Base-by-base conservation (phyloP, 2,329 filamentous ascomycete genomes). In the Aspergillus sp. region DNA sequence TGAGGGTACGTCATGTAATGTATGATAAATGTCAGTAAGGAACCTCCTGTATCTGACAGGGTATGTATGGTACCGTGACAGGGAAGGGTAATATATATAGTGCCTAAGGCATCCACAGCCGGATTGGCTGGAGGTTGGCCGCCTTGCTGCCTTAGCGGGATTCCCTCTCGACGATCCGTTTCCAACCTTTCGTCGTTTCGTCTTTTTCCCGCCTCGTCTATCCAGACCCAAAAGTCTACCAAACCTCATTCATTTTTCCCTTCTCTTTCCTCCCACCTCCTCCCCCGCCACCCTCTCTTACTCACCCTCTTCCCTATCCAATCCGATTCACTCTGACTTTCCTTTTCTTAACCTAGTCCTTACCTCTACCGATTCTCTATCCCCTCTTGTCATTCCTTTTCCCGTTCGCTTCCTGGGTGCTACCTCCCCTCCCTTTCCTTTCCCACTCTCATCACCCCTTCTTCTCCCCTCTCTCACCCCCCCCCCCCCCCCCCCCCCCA, bases 141-240 rank as follows among this genome's bases (percentile, higher is more conserved):
- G 62, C 62, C 62, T 65, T 57, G 53, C 58, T 59, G 60, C 59
- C 63, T 65, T 58, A 55, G 38, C 50, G 53, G 64, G 32, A 36
- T 61, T 58, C 52, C 45, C 15, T 56, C 56, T 52, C 65, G 63
- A 65, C 56, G 61, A 64, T 67, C 65, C 60, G 57, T 65, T 64
- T 57, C 62, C 64, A 61, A 57, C 58, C 25, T 64, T 65, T 63
- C 53, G 57, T 60, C 53, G 57, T 60, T 59, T 62, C 52, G 50
- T 57, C 59, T 60, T 62, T 63, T 66, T 65, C 62, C 64, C 61
- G 60, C 59, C 60, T 60, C 60, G 59, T 63, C 60, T 59, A 62
- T 63, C 65, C 59, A 66, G 59, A 61, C 61, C 60, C 62, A 62
- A 60, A 60, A 62, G 64, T 63, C 65, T 59, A 60, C 62, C 60